Evolutionary conservation across 2,329 filamentous ascomycete genomes (phyloP).

Genomic region (Penicillium griseofulvum): DNA sequence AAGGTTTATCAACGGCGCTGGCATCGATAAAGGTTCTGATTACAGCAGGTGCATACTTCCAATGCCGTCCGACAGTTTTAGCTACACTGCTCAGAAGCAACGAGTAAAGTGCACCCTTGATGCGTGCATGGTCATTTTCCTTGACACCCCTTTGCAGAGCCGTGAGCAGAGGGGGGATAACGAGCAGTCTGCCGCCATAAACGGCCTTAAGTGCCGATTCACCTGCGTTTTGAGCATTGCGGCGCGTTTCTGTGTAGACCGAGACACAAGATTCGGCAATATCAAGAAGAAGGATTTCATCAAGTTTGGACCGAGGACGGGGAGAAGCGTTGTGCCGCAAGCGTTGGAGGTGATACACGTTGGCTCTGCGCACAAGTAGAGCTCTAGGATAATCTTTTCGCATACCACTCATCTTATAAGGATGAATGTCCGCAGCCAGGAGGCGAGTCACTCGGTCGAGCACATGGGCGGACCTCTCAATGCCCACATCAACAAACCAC

Average conservation of each 20-base stretch:
- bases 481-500: conserved; percentile 97
- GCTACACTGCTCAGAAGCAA: conserved; percentile 83
- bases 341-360: conserved; percentile 92
- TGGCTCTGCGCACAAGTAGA: conserved; percentile 85
- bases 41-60: conserved; percentile 89
- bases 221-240: conserved; percentile 84
- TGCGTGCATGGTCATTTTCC: conserved; percentile 78
- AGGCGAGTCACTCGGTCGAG: conserved; percentile 82
- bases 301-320: conserved; percentile 82
- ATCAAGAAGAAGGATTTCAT: conserved; percentile 80
- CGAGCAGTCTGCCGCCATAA: conserved; percentile 79
- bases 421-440: conserved; percentile 79
- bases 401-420: conserved; percentile 91
- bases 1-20: conserved; percentile 86
- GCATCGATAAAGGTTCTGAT: conserved; percentile 88
- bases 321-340: conserved; percentile 89
- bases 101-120: conserved; percentile 93
- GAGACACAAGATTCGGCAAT: conserved; percentile 87
- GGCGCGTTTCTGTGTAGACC: conserved; percentile 90
- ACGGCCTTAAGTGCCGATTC: conserved; percentile 92
- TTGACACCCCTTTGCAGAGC: conserved; percentile 76
- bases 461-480: conserved; percentile 90
- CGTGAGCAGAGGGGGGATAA: conserved; percentile 83
- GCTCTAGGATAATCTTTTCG: conserved; percentile 91
- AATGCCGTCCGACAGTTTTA: conserved; percentile 85